Evolutionary conservation across 192 early-diverging fungal genomes (phyloP), one percentile per base, ranked within the genome.

Genomic region (Gryganskiella cystojenkinii): DNA sequence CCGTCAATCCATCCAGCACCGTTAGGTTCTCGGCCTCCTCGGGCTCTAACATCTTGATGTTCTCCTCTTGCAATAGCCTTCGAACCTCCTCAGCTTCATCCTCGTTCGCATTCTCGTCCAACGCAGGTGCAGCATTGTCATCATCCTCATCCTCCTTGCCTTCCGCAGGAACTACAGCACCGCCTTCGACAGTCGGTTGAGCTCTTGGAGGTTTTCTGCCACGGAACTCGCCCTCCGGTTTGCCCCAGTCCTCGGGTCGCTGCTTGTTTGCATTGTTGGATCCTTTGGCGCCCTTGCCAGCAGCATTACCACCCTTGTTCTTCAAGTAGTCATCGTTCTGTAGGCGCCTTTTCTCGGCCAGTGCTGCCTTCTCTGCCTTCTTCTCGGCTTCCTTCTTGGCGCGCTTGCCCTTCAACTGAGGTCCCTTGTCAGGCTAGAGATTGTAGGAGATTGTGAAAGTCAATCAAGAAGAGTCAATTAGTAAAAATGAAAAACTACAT

Each of bases 1-100:
- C 87, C 1, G 95, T 98, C 56, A 99, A 82, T 14, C 85, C 85
- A 82, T 98, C 95, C 28, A 98, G 80, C 5, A 89, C 84, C 10
- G 88, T 84, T 46, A 92, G 52, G 49, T 83, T 89, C 15, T 85
- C 87, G 67, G 83, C 57, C 49, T 85, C 83, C 30, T 84, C 86
- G 8, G 71, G 68, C 64, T 89, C 87, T 51, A 89, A 63, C 56
- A 87, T 65, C 34, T 68, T 84, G 55, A 87, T 83, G 45, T 87
- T 89, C 49, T 89, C 87, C 56, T 87, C 87, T 51, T 85, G 85
- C 46, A 89, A 53, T 69, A 89, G 66, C 30, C 85, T 82, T 4
- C 82, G 81, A 3, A 89, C 83, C 20, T 85, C 80, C 17, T 87
- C 86, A 8, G 45, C 75, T 8, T 82, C 82, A 44, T 78, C 67